Evolutionary conservation across 2,329 filamentous ascomycete species (phyloP).

Genomic region (Penicillium occitanis): DNA sequence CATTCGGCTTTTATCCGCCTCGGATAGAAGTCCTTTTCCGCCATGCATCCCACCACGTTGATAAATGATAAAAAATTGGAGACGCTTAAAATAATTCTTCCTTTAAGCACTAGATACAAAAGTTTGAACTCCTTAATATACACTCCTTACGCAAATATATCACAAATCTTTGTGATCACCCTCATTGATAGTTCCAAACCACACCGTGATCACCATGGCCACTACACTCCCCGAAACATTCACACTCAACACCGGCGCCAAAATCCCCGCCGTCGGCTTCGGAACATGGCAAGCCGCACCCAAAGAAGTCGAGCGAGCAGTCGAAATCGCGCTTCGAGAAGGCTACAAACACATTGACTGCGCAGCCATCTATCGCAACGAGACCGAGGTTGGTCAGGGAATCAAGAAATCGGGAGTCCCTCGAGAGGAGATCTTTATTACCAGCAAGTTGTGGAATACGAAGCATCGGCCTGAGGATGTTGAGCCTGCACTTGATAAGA

Average conservation of each 20-base stretch:
- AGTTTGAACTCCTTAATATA: not conserved
- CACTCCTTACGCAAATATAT: not conserved
- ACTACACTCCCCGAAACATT: constrained; percentile 26
- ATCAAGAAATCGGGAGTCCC: constrained; percentile 67
- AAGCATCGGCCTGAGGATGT: constrained; percentile 63
- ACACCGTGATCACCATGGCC: not conserved
- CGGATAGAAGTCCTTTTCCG: constrained; percentile 1
- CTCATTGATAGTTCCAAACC: not conserved
- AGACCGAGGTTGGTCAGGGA: constrained; percentile 77
- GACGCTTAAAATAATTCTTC: not conserved
- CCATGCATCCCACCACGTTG: not conserved
- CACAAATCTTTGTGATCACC: not conserved
- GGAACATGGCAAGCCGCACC: constrained; percentile 56
- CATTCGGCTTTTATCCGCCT: not conserved
- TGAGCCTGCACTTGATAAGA: constrained; percentile 69
- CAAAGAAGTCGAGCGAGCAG: constrained; percentile 49
- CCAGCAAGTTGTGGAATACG: constrained; percentile 82
- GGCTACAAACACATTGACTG: constrained; percentile 57
- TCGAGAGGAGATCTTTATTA: constrained; percentile 78
- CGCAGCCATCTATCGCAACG: constrained; percentile 53
- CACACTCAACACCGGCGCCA: constrained; percentile 49
- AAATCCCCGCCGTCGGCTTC: constrained; percentile 52
- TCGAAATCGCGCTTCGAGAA: constrained; percentile 47
- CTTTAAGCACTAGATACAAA: not conserved
- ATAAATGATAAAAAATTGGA: not conserved